Conservation (phyloP, 257 asterid species). For the Solanum chaucha region DNA sequence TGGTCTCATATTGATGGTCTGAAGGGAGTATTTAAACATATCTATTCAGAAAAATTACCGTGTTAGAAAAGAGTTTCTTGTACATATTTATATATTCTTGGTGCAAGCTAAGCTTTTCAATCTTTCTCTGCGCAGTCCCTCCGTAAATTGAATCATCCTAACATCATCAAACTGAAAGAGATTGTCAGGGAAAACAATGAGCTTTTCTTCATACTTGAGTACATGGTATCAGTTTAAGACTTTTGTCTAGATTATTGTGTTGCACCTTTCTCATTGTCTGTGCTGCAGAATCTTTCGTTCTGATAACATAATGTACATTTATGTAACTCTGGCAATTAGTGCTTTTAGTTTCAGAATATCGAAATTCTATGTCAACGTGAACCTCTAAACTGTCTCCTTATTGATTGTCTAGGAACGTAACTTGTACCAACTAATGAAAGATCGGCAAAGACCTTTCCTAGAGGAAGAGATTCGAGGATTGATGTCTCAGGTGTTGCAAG, state of each 20-base stretch:
- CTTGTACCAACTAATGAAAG: conserved; percentile 81
- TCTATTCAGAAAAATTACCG: neutral
- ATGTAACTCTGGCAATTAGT: neutral
- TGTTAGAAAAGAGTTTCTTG: neutral
- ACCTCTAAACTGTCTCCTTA: neutral
- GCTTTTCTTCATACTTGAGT: conserved; percentile 89
- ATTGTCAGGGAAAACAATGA: conserved; percentile 85
- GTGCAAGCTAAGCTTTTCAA: conserved; percentile 1
- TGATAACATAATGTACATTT: neutral
- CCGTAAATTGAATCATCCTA: conserved; percentile 70
- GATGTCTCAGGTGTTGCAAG: conserved; percentile 85
- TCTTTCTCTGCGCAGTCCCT: conserved; percentile 55
- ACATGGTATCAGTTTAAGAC: conserved; percentile 53
- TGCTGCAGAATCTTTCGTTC: neutral
- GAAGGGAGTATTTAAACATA: neutral
- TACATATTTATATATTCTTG: neutral
- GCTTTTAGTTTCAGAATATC: neutral
- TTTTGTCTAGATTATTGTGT: neutral
- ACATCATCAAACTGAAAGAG: conserved; percentile 86
- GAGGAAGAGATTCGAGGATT: conserved; percentile 79
- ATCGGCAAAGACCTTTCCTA: conserved; percentile 46
- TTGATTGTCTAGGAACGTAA: conserved; percentile 55
- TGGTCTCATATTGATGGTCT: neutral
- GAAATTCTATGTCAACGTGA: neutral
- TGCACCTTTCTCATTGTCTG: neutral